Evolutionary conservation across 2,329 filamentous ascomycete species (phyloP).

Genomic region (Chaetothyriales sp.): DNA sequence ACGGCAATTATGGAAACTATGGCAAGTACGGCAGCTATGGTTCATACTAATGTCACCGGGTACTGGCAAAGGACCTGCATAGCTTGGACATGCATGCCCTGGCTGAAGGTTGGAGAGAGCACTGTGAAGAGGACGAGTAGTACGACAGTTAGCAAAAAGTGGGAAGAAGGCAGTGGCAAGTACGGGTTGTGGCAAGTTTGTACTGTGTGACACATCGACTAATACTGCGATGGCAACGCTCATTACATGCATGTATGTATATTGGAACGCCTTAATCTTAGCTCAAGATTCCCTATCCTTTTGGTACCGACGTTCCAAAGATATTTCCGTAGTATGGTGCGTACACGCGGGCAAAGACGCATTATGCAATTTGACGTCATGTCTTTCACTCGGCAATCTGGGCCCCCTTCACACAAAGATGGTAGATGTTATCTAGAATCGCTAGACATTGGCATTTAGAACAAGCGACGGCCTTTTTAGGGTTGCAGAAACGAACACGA

Average conservation of each 20-base stretch:
- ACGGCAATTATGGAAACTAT: conserved; percentile 3
- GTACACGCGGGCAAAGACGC: neutral
- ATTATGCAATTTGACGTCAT: neutral
- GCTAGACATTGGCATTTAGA: neutral
- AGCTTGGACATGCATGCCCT: neutral
- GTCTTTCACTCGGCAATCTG: neutral
- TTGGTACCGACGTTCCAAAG: no score
- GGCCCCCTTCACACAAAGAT: neutral
- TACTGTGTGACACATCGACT: neutral
- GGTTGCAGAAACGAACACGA: neutral
- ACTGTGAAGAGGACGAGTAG: no score
- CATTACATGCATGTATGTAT: no score
- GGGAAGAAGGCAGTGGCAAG: neutral
- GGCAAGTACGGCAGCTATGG: conserved; percentile 5
- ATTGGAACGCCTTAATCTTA: no score
- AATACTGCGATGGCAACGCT: neutral
- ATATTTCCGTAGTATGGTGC: neutral
- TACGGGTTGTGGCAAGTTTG: neutral
- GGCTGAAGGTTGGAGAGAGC: no score
- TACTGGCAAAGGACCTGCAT: neutral
- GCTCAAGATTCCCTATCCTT: no score
- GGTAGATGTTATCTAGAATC: neutral
- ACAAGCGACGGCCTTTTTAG: neutral
- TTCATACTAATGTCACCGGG: neutral
- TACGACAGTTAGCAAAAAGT: no score